Conservation (phyloP, 768 basidiomycete species). For the Agaricus subrufescens region DNA sequence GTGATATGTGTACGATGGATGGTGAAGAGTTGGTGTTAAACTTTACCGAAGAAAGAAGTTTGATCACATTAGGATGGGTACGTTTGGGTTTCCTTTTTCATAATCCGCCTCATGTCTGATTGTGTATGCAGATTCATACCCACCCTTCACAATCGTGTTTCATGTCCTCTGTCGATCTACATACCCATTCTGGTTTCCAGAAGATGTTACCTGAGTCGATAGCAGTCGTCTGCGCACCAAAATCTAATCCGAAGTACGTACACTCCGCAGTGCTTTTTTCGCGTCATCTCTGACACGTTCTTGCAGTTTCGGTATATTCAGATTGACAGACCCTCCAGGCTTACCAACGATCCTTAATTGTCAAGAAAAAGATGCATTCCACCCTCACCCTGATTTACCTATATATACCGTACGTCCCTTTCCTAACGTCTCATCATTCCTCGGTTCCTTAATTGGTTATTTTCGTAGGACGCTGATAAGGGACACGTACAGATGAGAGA, state of each 20-base stretch:
- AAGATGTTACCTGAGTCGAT: constrained; percentile 88
- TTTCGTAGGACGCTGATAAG: constrained; percentile 26
- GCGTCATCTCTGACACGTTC: not conserved
- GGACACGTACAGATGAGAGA: constrained; percentile 81
- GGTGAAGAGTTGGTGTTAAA: constrained; percentile 83
- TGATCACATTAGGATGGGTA: constrained; percentile 93
- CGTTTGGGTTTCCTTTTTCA: constrained; percentile 21
- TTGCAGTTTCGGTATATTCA: constrained; percentile 76
- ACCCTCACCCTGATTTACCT: constrained; percentile 78
- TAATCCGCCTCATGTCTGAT: not conserved
- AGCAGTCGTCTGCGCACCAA: constrained; percentile 88
- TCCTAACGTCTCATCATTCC: not conserved
- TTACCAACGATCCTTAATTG: constrained; percentile 68
- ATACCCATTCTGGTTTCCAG: constrained; percentile 89
- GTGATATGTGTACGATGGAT: constrained; percentile 91
- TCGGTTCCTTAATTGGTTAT: not conserved
- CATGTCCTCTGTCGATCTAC: constrained; percentile 92
- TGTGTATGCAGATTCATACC: constrained; percentile 69
- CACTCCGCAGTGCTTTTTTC: not conserved
- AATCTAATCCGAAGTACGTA: constrained; percentile 66
- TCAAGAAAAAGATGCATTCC: constrained; percentile 62
- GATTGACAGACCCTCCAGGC: constrained; percentile 82
- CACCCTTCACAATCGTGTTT: constrained; percentile 92
- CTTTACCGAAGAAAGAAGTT: constrained; percentile 74
- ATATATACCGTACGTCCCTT: constrained; percentile 73